Percentiles rank a stretch among this genome's conserved stretches.
These are phyloP conservation scores for Mortierella sp. DNA, from an alignment of 371 early-diverging fungal genomes.

Conservation along the genomic window DNA sequence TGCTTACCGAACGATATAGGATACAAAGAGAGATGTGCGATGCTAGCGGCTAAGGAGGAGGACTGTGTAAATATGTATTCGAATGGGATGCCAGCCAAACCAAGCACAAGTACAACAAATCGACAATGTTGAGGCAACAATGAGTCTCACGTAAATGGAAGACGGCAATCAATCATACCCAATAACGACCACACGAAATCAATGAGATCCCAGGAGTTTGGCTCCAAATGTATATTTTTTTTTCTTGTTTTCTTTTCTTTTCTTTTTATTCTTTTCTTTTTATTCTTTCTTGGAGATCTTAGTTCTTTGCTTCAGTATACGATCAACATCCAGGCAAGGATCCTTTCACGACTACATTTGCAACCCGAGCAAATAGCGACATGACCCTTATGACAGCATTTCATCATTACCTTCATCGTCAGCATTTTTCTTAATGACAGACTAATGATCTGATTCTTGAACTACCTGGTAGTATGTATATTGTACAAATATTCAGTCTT, in stretches of 20 bases:
- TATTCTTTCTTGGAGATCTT: background rate
- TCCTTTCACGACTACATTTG: constrained; percentile 3
- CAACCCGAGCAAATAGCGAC: background rate
- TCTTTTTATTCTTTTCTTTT: background rate
- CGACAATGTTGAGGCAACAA: too few relatives aligned
- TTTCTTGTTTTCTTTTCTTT: constrained; percentile 3
- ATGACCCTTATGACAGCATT: constrained; percentile 19
- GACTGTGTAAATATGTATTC: too few relatives aligned
- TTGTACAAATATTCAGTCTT: constrained; percentile 8
- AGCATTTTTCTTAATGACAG: constrained; percentile 2
- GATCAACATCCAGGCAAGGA: background rate
- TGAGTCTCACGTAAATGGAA: too few relatives aligned
- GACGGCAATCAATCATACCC: background rate
- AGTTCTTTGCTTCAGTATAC: background rate
- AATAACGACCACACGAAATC: background rate
- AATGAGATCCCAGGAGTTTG: background rate
- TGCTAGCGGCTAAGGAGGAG: background rate
- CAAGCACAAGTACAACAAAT: too few relatives aligned
- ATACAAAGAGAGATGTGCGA: too few relatives aligned
- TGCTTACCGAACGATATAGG: background rate
- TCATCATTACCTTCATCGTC: background rate
- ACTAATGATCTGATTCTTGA: background rate
- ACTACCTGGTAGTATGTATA: constrained; percentile 1
- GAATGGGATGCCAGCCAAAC: too few relatives aligned
- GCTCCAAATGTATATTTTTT: constrained; percentile 2